Evolutionary conservation across 2,329 filamentous ascomycete genomes (phyloP).

Genomic region (Aspergillus felis): DNA sequence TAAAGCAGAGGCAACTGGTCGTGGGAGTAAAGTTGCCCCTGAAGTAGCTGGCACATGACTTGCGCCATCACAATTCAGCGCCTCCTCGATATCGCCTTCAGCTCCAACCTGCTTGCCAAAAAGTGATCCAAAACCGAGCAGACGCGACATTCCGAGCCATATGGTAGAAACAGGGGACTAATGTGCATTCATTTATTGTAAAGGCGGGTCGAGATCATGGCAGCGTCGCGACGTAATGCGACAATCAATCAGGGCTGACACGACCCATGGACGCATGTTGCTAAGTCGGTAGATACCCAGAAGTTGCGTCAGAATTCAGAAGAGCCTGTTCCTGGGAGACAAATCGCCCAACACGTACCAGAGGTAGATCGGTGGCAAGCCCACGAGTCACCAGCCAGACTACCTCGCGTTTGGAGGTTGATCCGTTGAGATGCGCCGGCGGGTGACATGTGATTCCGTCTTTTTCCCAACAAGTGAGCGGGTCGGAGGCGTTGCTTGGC

Average conservation of each 20-base stretch:
- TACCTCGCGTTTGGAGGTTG: not conserved
- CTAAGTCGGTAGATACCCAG: not conserved
- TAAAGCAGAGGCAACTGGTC: constrained; percentile 42
- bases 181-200: not conserved
- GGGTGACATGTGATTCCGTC: constrained; percentile 13
- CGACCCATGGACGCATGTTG: not conserved
- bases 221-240: not conserved
- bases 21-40: constrained; percentile 39
- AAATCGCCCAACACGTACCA: not conserved
- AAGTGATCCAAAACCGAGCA: constrained; percentile 13
- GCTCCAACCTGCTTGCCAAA: constrained; percentile 9
- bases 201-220: not conserved
- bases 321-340: not conserved
- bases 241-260: not conserved
- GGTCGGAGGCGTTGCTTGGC: not conserved
- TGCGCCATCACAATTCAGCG: constrained; percentile 7
- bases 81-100: constrained; percentile 1
- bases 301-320: not conserved
- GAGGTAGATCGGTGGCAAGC: not conserved
- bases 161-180: not conserved
- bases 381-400: not conserved
- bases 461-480: not conserved
- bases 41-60: constrained; percentile 25
- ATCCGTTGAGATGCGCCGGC: not conserved
- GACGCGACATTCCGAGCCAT: constrained; percentile 16